Conservation (phyloP, 106 monocot species). For the Alisma plantagoaquatica region DNA sequence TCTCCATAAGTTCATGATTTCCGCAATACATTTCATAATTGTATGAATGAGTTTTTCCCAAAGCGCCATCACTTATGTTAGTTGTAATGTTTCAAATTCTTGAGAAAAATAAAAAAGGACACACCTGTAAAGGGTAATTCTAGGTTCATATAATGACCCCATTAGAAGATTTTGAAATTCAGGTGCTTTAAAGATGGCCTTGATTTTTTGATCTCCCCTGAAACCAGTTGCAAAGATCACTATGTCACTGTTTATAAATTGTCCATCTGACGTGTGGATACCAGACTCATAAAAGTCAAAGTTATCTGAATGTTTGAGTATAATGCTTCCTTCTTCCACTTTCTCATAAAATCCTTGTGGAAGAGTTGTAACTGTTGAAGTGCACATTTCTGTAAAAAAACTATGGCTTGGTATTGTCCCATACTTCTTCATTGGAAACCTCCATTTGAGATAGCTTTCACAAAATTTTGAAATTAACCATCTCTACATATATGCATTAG, state of each 20-base stretch:
- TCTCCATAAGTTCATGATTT: too few species aligned
- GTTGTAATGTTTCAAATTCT: neutral
- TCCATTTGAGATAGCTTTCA: constrained; percentile 1
- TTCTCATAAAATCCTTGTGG: neutral
- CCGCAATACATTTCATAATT: too few species aligned
- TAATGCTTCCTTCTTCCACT: constrained; percentile 7
- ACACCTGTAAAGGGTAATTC: constrained; percentile 8
- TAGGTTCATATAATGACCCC: too few species aligned
- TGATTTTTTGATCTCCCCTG: constrained; percentile 10
- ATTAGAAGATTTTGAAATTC: neutral
- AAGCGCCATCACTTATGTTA: too few species aligned
- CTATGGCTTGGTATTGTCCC: constrained; percentile 4
- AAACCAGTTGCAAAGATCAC: constrained; percentile 10
- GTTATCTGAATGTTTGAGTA: neutral
- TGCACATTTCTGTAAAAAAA: neutral
- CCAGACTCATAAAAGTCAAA: constrained; percentile 3
- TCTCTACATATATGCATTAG: neutral
- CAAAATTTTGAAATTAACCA: constrained; percentile 3
- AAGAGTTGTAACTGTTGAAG: neutral
- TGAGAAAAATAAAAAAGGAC: neutral
- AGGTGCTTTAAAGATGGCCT: neutral
- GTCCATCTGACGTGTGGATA: neutral
- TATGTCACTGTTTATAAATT: constrained; percentile 1
- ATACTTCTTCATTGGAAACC: constrained; percentile 10
- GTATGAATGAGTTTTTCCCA: too few species aligned